phyloP scores from a whole-genome alignment of 768 basidiomycete species.

The Psilocybe cubensis region DNA sequence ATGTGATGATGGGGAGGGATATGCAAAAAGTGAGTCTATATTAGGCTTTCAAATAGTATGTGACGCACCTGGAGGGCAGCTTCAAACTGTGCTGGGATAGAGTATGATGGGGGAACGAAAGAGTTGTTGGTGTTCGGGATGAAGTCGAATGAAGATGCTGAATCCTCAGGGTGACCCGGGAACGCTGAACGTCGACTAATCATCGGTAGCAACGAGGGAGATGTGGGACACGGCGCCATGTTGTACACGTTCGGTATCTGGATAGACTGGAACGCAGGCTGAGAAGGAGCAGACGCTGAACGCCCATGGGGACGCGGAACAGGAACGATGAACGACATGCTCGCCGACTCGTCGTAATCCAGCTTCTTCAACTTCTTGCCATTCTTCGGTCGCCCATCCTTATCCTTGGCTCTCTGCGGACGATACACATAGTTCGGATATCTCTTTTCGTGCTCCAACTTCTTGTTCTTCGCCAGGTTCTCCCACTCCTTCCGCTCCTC shows the following conservation, averaged over 20 bases:
- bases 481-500: conserved; percentile 80
- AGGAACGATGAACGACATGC: conserved; percentile 45
- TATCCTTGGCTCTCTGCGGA: conserved; percentile 65
- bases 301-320: conserved; percentile 34
- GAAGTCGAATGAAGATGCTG: conserved; percentile 54
- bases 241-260: conserved; percentile 67
- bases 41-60: not conserved
- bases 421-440: conserved; percentile 83
- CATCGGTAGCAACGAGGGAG: conserved; percentile 60
- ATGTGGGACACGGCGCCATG: conserved; percentile 58
- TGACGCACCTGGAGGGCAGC: conserved; percentile 48
- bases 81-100: conserved; percentile 44
- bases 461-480: conserved; percentile 75
- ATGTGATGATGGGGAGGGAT: not conserved
- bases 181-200: conserved; percentile 63
- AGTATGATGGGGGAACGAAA: conserved; percentile 40
- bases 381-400: conserved; percentile 51
- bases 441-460: conserved; percentile 76
- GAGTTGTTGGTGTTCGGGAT: conserved; percentile 48
- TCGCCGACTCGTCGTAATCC: conserved; percentile 42
- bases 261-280: conserved; percentile 69
- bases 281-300: conserved; percentile 63
- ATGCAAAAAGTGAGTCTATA: conserved; percentile 8
- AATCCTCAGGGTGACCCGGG: conserved; percentile 49
- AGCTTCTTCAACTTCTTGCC: conserved; percentile 40